Evolutionary conservation across 2,329 filamentous ascomycete species (phyloP), one percentile per base, ranked within the genome.

Genomic region (Colletotrichum nymphaeae): DNA sequence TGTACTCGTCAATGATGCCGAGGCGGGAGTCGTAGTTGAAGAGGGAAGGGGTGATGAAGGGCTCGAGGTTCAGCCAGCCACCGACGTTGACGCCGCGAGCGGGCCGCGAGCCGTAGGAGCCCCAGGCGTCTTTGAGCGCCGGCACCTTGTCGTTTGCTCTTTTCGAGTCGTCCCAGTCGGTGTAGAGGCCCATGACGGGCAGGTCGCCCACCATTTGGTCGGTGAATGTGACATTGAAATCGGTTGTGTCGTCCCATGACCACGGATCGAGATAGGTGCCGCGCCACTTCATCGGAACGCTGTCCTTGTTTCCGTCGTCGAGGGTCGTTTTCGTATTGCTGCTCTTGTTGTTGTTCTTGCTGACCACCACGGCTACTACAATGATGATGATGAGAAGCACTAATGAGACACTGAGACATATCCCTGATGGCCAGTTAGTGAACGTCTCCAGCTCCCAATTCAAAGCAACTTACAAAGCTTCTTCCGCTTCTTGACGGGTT

Each of bases 141-240:
- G 95, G 94, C 0, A 97, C 95, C 37, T 95, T 91, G 22, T 90
- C 87, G 80, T 98, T 98, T 14, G 95, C 92, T 76, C 88, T 86
- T 2, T 90, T 86, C 28, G 92, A 93, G 83, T 99, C 95, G 80
- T 98, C 93, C 94, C 95, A 99, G 1, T 90, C 88, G 0, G 91
- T 91, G 79, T 94, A 93, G 28, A 99, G 88, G 0, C 97, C 97
- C 92, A 98, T 98, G 73, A 98, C 83, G 0, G 95, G 93, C n/a
- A 99, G 87, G 3, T 93, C 94, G 24, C 97, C 97, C 0, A 98
- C 93, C 16, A 91, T 95, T 63, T 91, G 89, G 73, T 93, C 91
- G 0, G 97, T 99, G 81, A 97, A 99, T 0, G 97, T 98, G 74
- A 96, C 89, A 80, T 99, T 99, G 86, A 98, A 98, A 78, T 95